These are phyloP conservation scores for Termitomyces bulborhizus DNA, from an alignment of 768 basidiomycete species.

Conservation along the genomic window DNA sequence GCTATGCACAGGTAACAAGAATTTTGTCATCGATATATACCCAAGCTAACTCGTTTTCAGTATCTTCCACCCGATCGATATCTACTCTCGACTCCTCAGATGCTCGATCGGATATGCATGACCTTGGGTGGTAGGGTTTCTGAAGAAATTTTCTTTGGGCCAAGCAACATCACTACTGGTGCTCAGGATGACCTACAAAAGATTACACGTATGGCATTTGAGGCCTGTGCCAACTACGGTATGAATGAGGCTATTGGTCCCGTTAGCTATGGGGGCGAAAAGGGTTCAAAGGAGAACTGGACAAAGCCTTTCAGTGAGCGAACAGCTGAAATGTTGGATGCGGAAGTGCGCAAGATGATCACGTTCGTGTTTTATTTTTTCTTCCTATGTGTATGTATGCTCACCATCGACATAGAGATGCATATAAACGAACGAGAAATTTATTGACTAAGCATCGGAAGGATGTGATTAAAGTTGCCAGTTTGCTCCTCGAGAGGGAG, in stretches of 20 bases:
- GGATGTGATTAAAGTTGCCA: conserved; percentile 92
- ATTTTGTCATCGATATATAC: conserved; percentile 7
- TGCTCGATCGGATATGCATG: conserved; percentile 96
- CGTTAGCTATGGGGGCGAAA: conserved; percentile 90
- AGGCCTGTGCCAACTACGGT: conserved; percentile 92
- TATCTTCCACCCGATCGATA: conserved; percentile 96
- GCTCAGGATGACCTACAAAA: conserved; percentile 98
- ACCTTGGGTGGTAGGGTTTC: conserved; percentile 96
- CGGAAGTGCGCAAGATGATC: conserved; percentile 94
- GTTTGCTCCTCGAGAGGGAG: conserved; percentile 88
- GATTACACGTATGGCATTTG: conserved; percentile 96
- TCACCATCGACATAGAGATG: conserved; percentile 37
- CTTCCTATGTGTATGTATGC: neutral
- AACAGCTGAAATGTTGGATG: conserved; percentile 90
- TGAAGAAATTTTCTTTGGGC: conserved; percentile 96
- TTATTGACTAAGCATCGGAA: conserved; percentile 76
- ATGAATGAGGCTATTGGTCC: conserved; percentile 96
- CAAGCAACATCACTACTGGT: conserved; percentile 90
- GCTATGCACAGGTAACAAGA: conserved; percentile 81
- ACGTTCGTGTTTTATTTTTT: conserved; percentile 33
- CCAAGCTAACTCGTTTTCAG: conserved; percentile 27
- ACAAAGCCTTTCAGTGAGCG: conserved; percentile 98
- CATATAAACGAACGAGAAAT: conserved; percentile 78
- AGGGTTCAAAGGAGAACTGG: conserved; percentile 81
- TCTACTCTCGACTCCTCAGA: conserved; percentile 91